Base-by-base conservation (phyloP, 2,329 filamentous ascomycete species). In the Cryphonectria nitschkei region DNA sequence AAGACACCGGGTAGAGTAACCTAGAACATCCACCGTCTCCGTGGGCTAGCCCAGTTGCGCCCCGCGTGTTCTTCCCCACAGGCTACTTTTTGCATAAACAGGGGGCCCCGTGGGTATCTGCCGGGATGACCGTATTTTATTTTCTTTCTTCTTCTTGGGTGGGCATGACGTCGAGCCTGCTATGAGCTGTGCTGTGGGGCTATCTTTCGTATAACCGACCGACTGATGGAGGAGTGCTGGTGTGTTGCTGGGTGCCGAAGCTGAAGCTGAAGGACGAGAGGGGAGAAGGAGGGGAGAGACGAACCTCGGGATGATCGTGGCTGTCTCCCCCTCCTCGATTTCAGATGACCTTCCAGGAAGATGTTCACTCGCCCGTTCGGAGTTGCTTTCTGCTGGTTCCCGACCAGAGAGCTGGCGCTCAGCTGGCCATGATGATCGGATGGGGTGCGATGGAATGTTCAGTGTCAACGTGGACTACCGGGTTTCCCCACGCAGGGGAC, bases 41-140 rank as follows among this genome's bases (percentile, higher is more conserved):
- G 26, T 29, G 11, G 54, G 29, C 54, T 58, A 58, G 26, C 52
- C 54, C 1, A 16, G 26, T n/a, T 29, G 13, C 26, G 54, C 54
- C 54, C 54, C 54, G 54, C 54, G 54, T 16, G 54, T 58, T 32
- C 29, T 50, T 32, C 54, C 54, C 54, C 54, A 26, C 54, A 58
- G 54, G 26, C 26, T 29, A 11, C 37, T 39, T 9, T 9, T 8
- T 39, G 37, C 9, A 39, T 2, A 39, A 19, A 46, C 3, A 19
- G 43, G 43, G 14, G 43, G n/a, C 4, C 52, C 26, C 8, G 26
- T 29, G 22, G 26, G 26, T 2, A 58, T 58, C 26, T 32, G 54
- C 54, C 54, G 54, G 54, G 54, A 32, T 58, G 54, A 29, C 5
- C 26, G 26, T 29, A 6, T 16, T 14, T 29, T 19, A 0, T 54